Conservation (phyloP, 768 basidiomycete genomes). For the Psilocybe tampanensis region DNA sequence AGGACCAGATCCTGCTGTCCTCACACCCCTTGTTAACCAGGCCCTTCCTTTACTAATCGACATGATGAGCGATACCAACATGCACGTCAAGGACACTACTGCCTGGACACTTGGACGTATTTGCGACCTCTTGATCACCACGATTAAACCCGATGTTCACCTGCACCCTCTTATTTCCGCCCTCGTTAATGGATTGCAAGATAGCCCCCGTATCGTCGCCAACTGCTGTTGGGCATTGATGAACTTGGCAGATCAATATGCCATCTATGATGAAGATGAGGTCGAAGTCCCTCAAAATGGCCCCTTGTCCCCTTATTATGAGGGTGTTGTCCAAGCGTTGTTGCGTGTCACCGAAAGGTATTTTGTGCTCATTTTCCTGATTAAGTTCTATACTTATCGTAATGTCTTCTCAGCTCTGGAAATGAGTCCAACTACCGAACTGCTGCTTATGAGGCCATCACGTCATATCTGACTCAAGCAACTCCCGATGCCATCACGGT, state of each 20-base stretch:
- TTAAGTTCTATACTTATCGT: not conserved
- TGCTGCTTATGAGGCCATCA: slow-evolving; percentile 94
- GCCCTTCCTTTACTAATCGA: slow-evolving; percentile 92
- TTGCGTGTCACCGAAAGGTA: slow-evolving; percentile 88
- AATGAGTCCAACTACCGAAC: slow-evolving; percentile 95
- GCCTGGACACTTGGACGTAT: slow-evolving; percentile 98
- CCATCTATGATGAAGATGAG: slow-evolving; percentile 63
- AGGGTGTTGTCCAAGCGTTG: slow-evolving; percentile 82
- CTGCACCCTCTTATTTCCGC: slow-evolving; percentile 82
- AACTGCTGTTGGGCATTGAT: slow-evolving; percentile 97
- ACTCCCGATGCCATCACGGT: slow-evolving; percentile 77
- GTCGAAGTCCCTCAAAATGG: slow-evolving; percentile 55
- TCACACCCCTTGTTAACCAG: slow-evolving; percentile 90
- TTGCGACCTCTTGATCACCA: slow-evolving; percentile 83
- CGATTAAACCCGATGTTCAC: slow-evolving; percentile 89
- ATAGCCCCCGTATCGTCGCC: slow-evolving; percentile 82
- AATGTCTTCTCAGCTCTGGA: slow-evolving; percentile 47
- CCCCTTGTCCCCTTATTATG: slow-evolving; percentile 86
- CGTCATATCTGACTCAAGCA: slow-evolving; percentile 81
- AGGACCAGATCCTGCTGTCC: slow-evolving; percentile 86
- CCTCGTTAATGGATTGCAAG: slow-evolving; percentile 78
- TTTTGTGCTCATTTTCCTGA: slow-evolving; percentile 11
- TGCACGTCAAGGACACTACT: slow-evolving; percentile 93
- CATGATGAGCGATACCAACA: slow-evolving; percentile 88
- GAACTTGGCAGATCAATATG: slow-evolving; percentile 92